Evolutionary conservation across 768 basidiomycete species (phyloP).

Genomic region (Strobilomyces echinocephalus): DNA sequence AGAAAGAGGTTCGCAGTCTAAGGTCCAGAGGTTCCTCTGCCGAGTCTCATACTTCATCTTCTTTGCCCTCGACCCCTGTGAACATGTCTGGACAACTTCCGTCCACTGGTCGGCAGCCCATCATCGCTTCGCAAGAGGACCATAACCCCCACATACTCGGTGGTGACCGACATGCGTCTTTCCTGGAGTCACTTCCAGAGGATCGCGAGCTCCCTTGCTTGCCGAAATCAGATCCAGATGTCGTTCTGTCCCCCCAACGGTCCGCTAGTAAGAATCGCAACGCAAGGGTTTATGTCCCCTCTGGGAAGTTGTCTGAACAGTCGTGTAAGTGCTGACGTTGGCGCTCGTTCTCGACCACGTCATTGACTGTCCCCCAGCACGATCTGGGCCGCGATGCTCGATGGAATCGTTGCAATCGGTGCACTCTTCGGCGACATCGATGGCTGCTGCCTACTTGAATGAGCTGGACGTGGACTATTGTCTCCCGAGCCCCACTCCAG

Average conservation of each 20-base stretch:
- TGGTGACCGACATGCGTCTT: constrained; percentile 16
- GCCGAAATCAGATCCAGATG: constrained; percentile 6
- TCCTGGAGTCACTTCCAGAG: constrained; percentile 50
- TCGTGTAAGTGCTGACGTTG: constrained; percentile 8
- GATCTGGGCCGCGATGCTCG: constrained; percentile 14
- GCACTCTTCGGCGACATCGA: constrained; percentile 25
- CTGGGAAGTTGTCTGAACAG: constrained; percentile 6
- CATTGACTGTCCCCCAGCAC: constrained; percentile 13
- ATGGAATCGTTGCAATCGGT: constrained; percentile 31
- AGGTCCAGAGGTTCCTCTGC: constrained; percentile 24
- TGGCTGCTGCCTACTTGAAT: constrained; percentile 24
- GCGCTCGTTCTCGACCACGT: not conserved
- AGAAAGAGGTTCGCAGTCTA: constrained; percentile 1
- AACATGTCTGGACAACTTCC: constrained; percentile 15
- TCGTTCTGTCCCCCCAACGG: constrained; percentile 15
- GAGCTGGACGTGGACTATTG: constrained; percentile 30
- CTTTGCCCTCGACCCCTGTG: constrained; percentile 23
- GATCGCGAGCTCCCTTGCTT: constrained; percentile 37
- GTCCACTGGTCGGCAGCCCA: constrained; percentile 15
- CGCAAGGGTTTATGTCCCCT: constrained; percentile 17
- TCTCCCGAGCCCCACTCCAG: constrained; percentile 20
- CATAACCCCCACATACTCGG: constrained; percentile 23
- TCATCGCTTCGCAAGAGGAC: constrained; percentile 25
- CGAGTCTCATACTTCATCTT: constrained; percentile 24
- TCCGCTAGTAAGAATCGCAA: constrained; percentile 16